These are phyloP conservation scores for Punctularia strigosozonata DNA, from an alignment of 768 basidiomycete species.

Conservation along the genomic window DNA sequence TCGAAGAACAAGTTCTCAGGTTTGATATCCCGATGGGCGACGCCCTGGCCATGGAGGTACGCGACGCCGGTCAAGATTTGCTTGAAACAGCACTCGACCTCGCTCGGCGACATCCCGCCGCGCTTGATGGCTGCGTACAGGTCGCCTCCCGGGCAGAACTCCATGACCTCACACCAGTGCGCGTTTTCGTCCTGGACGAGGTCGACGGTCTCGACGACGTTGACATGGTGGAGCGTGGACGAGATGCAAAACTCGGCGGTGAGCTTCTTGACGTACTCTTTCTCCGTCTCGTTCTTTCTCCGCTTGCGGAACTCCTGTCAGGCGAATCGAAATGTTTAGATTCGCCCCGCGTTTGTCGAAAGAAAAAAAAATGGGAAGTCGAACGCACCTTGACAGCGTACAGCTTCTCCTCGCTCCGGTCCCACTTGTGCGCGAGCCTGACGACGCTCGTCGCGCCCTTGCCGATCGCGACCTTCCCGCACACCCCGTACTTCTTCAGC, in stretches of 20 bases:
- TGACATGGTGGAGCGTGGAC: constrained; percentile 86
- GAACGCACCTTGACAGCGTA: constrained; percentile 89
- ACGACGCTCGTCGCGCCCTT: constrained; percentile 99
- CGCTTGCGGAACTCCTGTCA: constrained; percentile 92
- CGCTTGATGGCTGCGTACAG: constrained; percentile 98
- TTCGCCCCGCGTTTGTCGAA: neutral
- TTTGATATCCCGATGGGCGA: constrained; percentile 96
- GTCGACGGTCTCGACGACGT: constrained; percentile 97
- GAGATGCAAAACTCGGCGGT: constrained; percentile 99
- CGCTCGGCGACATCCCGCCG: constrained; percentile 81
- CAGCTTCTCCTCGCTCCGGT: constrained; percentile 88
- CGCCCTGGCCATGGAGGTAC: constrained; percentile 93
- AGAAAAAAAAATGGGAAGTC: constrained; percentile 1
- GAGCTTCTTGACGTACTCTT: constrained; percentile 99
- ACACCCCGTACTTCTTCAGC: constrained; percentile 91
- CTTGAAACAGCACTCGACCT: constrained; percentile 97
- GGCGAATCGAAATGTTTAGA: constrained; percentile 4
- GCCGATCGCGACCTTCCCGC: constrained; percentile 93
- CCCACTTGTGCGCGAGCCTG: constrained; percentile 96
- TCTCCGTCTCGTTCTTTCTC: constrained; percentile 96
- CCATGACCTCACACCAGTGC: constrained; percentile 99
- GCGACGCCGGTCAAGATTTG: constrained; percentile 83
- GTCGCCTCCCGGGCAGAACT: constrained; percentile 97
- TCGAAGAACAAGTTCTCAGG: constrained; percentile 97
- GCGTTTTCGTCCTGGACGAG: constrained; percentile 96